phyloP scores from a whole-genome alignment of 2,329 filamentous ascomycete species.

The Aspergillus pseudoviridinutans region DNA sequence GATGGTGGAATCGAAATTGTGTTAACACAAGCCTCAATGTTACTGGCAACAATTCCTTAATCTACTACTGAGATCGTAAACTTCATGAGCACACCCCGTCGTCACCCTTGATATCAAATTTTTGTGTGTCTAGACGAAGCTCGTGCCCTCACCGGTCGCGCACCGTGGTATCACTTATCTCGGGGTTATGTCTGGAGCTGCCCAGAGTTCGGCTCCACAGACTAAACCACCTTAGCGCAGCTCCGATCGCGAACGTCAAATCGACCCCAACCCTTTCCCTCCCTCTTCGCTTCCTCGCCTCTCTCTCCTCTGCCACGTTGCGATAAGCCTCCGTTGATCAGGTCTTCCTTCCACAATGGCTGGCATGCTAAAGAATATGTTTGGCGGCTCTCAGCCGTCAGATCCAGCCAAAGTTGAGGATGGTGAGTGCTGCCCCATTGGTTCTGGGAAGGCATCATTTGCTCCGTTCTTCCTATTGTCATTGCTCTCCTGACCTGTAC shows the following conservation, averaged over 20 bases:
- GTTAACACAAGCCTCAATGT: background rate
- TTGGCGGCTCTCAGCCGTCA: conserved; percentile 31
- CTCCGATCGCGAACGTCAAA: conserved; percentile 22
- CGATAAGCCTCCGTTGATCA: conserved; percentile 15
- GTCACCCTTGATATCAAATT: background rate
- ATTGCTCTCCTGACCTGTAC: conserved; percentile 1
- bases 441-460: conserved; percentile 6
- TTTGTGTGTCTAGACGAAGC: background rate
- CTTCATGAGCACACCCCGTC: background rate
- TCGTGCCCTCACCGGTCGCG: background rate
- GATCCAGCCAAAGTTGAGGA: conserved; percentile 30
- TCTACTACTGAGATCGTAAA: background rate
- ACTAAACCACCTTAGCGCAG: conserved; percentile 4
- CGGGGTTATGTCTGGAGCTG: conserved; percentile 2
- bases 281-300: conserved; percentile 12
- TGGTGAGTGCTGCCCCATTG: conserved; percentile 25
- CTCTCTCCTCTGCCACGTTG: conserved; percentile 18
- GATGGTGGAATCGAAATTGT: background rate
- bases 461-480: background rate
- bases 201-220: conserved; percentile 15
- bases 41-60: background rate
- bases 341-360: conserved; percentile 32
- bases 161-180: background rate
- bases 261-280: conserved; percentile 11
- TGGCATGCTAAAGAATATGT: conserved; percentile 38